Evolutionary conservation across 1,139 yeast genomes (phyloP).

Genomic region (Saccharomyces hybrid): DNA sequence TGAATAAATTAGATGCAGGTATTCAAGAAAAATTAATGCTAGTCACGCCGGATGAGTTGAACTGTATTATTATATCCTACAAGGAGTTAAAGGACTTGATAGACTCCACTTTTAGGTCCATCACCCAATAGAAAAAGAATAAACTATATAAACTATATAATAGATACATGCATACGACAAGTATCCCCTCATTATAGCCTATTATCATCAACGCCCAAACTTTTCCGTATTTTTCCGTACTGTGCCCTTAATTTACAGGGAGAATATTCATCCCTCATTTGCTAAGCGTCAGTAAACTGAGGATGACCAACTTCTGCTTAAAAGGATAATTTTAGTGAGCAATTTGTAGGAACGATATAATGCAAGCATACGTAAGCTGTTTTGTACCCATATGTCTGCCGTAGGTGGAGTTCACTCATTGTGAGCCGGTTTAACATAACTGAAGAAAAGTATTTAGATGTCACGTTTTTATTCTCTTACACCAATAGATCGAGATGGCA

Average conservation of each 20-base stretch:
- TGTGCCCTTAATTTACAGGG: background rate
- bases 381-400: too few relatives aligned
- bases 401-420: background rate
- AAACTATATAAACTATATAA: background rate
- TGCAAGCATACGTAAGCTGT: too few relatives aligned
- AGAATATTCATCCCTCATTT: too few relatives aligned
- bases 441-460: slow-evolving; percentile 2
- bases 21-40: slow-evolving; percentile 74
- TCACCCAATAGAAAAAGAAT: slow-evolving; percentile 31
- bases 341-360: too few relatives aligned
- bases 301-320: too few relatives aligned
- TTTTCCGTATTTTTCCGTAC: background rate
- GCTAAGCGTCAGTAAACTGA: too few relatives aligned
- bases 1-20: slow-evolving; percentile 91
- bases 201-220: background rate
- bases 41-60: slow-evolving; percentile 76
- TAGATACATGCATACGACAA: background rate
- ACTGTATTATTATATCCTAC: slow-evolving; percentile 71
- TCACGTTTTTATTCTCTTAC: slow-evolving; percentile 40
- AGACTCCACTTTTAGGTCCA: slow-evolving; percentile 61
- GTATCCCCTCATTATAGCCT: background rate
- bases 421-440: background rate
- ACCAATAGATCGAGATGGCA: slow-evolving; percentile 43
- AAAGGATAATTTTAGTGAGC: too few relatives aligned
- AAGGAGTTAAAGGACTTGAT: slow-evolving; percentile 69